phyloP scores from a whole-genome alignment of 2,329 filamentous ascomycete species.

The Coniochaeta sp. region DNA sequence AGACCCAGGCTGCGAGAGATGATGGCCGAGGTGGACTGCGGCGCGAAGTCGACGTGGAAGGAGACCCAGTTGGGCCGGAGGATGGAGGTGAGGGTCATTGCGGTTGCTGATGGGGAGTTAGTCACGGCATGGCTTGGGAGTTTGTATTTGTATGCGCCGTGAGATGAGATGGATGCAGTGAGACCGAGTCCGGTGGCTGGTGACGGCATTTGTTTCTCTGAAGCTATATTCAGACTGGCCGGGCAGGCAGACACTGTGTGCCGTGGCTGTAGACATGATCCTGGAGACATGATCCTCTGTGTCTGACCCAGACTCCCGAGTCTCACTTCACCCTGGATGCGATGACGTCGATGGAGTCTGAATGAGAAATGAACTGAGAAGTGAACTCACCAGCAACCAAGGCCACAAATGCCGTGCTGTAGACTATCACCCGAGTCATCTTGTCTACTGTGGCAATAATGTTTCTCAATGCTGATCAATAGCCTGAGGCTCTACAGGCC shows the following conservation, averaged over 20 bases:
- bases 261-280: not conserved
- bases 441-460: conserved; percentile 3
- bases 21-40: conserved; percentile 28
- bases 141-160: not conserved
- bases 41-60: conserved; percentile 40
- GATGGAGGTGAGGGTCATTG: conserved; percentile 64
- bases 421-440: conserved; percentile 38
- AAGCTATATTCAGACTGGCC: not conserved
- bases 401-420: conserved; percentile 32
- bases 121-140: not conserved
- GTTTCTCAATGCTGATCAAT: not conserved
- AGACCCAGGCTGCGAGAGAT: conserved; percentile 64
- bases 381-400: conserved; percentile 32
- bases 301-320: not conserved
- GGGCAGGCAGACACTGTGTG: not conserved
- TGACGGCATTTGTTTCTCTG: not conserved
- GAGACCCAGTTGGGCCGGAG: conserved; percentile 64
- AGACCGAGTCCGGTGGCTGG: not conserved
- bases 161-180: not conserved
- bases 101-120: conserved; percentile 44
- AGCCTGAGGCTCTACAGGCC: not conserved
- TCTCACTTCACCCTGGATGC: too few species aligned
- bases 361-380: not conserved
- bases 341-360: not conserved
- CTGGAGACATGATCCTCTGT: not conserved